A percentile compares a stretch with the other conserved stretches of the same genome.
These are phyloP conservation scores for Trichocladium uniseriatum DNA, from an alignment of 495 filamentous ascomycete genomes.

Conservation along the genomic window DNA sequence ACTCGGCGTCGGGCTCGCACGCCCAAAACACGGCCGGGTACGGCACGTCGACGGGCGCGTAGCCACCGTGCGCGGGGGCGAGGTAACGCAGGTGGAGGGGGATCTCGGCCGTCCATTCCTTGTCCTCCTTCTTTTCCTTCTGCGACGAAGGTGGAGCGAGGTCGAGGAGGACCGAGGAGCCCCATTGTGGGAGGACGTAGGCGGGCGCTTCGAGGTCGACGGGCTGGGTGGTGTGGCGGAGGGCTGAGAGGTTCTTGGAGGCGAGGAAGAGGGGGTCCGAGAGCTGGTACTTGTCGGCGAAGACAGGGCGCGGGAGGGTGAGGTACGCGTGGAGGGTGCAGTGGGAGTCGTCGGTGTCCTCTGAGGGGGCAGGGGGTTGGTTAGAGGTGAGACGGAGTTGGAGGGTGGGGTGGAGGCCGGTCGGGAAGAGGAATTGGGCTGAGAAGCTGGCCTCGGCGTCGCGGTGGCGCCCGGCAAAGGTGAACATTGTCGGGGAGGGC, in stretches of 20 bases:
- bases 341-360: conserved; percentile 16
- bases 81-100: conserved; percentile 87
- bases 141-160: conserved; percentile 44
- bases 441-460: conserved; percentile 45
- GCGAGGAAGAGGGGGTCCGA: conserved; percentile 34
- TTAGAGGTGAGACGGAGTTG: conserved; percentile 43
- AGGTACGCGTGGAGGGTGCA: conserved; percentile 79
- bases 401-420: conserved; percentile 83
- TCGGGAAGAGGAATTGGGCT: conserved; percentile 53
- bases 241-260: conserved; percentile 61
- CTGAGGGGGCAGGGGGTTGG: conserved; percentile 23
- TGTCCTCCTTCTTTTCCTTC: conserved; percentile 8
- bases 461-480: conserved; percentile 77
- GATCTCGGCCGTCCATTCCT: conserved; percentile 61
- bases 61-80: conserved; percentile 44
- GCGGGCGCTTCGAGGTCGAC: conserved; percentile 90
- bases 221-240: conserved; percentile 63
- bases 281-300: conserved; percentile 69
- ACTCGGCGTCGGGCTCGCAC: conserved; percentile 61
- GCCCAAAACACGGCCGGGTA: conserved; percentile 89
- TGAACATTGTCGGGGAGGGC: conserved; percentile 64
- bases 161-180: conserved; percentile 68
- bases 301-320: conserved; percentile 74
- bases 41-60: conserved; percentile 46
- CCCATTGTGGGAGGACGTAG: conserved; percentile 71